phyloP scores from a whole-genome alignment of 2,329 filamentous ascomycete genomes.

The Eutypella sp. region DNA sequence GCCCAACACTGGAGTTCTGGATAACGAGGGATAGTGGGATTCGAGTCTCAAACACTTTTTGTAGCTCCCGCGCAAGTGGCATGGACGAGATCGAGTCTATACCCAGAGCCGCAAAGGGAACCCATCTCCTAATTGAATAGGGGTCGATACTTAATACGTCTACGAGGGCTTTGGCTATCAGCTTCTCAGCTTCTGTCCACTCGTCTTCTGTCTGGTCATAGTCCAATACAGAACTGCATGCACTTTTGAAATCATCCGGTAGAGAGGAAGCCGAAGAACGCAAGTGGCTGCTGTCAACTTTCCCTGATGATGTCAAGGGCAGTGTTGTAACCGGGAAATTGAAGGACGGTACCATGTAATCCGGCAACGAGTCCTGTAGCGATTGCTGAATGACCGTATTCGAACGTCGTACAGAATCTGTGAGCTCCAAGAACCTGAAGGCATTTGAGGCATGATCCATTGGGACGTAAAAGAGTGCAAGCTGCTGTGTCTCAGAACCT shows the following conservation, averaged over 20 bases:
- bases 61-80: slow-evolving; percentile 55
- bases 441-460: slow-evolving; percentile 6
- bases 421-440: slow-evolving; percentile 35
- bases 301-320: slow-evolving; percentile 70
- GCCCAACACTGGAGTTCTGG: slow-evolving; percentile 60
- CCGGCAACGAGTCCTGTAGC: slow-evolving; percentile 54
- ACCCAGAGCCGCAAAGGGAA: slow-evolving; percentile 72
- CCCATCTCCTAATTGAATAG: slow-evolving; percentile 52
- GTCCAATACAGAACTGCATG: slow-evolving; percentile 23
- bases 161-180: slow-evolving; percentile 52
- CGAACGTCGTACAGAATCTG: slow-evolving; percentile 21
- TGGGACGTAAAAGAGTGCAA: slow-evolving; percentile 68
- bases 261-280: slow-evolving; percentile 42
- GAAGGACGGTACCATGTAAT: slow-evolving; percentile 75
- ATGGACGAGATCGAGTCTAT: slow-evolving; percentile 83
- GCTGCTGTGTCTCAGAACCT: slow-evolving; percentile 38
- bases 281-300: slow-evolving; percentile 60
- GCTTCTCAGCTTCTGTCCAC: slow-evolving; percentile 52
- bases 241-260: slow-evolving; percentile 37
- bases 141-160: slow-evolving; percentile 40
- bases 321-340: slow-evolving; percentile 65
- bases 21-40: slow-evolving; percentile 66
- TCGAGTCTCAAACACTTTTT: slow-evolving; percentile 36
- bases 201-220: slow-evolving; percentile 27
- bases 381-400: slow-evolving; percentile 47